phyloP scores from a whole-genome alignment of 23 red algal species.

The Pyropia haitanensis region DNA sequence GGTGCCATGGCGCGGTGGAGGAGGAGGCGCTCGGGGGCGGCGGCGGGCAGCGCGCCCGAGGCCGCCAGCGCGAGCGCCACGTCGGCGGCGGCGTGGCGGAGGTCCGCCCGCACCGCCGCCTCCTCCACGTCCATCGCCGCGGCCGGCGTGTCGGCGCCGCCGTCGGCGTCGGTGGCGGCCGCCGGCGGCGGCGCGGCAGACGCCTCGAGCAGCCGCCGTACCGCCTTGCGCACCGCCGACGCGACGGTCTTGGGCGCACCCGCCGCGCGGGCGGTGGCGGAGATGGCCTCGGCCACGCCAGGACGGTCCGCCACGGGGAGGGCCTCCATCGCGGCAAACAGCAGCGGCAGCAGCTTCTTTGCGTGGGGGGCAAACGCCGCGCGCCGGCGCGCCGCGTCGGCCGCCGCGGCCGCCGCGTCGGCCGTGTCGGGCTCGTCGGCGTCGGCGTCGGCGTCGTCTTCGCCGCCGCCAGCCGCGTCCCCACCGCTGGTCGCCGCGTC shows the following conservation, averaged over 20 bases:
- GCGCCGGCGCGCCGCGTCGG: not conserved
- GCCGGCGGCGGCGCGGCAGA: constrained; percentile 3
- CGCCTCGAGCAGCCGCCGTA: constrained; percentile 43
- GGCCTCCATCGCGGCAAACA: constrained; percentile 16
- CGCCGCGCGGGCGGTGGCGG: constrained; percentile 28
- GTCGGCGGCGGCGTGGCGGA: constrained; percentile 34
- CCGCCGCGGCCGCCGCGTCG: not conserved
- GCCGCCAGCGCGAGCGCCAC: constrained; percentile 49
- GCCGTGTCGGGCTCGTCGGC: too few relatives aligned
- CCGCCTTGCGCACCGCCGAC: constrained; percentile 24
- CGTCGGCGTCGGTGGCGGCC: not conserved
- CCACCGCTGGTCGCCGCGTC: too few relatives aligned
- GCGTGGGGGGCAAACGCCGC: constrained; percentile 19
- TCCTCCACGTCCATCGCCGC: constrained; percentile 1
- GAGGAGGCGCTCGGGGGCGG: constrained; percentile 39
- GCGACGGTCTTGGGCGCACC: constrained; percentile 10
- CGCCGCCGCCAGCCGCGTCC: too few relatives aligned
- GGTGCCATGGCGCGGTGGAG: constrained; percentile 57
- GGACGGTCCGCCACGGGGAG: constrained; percentile 17
- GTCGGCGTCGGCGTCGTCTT: too few relatives aligned
- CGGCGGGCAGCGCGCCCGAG: constrained; percentile 26
- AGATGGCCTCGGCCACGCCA: constrained; percentile 29
- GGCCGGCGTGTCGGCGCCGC: not conserved
- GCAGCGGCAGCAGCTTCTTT: constrained; percentile 43
- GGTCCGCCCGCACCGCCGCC: not conserved